These are phyloP conservation scores for Eutrema salsugineum DNA, from an alignment of 441 rosid species.

Conservation along the genomic window DNA sequence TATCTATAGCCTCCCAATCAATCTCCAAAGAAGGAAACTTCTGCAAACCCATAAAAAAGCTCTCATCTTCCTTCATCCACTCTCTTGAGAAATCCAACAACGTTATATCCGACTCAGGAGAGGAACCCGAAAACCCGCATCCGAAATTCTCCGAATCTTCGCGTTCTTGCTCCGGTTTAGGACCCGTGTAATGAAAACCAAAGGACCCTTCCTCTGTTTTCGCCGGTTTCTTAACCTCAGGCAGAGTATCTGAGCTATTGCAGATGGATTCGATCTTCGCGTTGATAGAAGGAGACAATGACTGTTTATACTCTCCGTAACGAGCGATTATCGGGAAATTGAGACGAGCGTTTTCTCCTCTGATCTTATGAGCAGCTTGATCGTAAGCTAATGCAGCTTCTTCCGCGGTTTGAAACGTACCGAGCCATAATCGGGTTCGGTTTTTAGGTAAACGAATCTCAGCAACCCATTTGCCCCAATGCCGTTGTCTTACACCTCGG, in stretches of 20 bases:
- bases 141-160: neutral
- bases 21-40: slow-evolving; percentile 79
- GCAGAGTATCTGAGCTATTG: slow-evolving; percentile 35
- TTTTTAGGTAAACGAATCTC: slow-evolving; percentile 90
- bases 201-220: slow-evolving; percentile 25
- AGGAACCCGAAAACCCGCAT: slow-evolving; percentile 49
- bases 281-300: slow-evolving; percentile 68
- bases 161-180: slow-evolving; percentile 16
- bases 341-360: slow-evolving; percentile 80
- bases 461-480: slow-evolving; percentile 99
- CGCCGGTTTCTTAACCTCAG: slow-evolving; percentile 40
- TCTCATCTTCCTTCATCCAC: slow-evolving; percentile 38
- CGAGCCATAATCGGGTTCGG: slow-evolving; percentile 94
- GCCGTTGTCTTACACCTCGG: slow-evolving; percentile 89
- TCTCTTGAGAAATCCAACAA: slow-evolving; percentile 47
- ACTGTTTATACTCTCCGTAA: slow-evolving; percentile 46
- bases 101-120: slow-evolving; percentile 46
- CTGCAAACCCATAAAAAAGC: slow-evolving; percentile 43
- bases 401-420: slow-evolving; percentile 83
- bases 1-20: slow-evolving; percentile 71
- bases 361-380: slow-evolving; percentile 76
- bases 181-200: slow-evolving; percentile 15
- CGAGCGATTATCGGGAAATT: slow-evolving; percentile 62
- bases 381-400: slow-evolving; percentile 92
- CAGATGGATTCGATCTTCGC: slow-evolving; percentile 79